Base-by-base conservation (phyloP, 345 rosid genomes). In the Salix arbutifolia region DNA sequence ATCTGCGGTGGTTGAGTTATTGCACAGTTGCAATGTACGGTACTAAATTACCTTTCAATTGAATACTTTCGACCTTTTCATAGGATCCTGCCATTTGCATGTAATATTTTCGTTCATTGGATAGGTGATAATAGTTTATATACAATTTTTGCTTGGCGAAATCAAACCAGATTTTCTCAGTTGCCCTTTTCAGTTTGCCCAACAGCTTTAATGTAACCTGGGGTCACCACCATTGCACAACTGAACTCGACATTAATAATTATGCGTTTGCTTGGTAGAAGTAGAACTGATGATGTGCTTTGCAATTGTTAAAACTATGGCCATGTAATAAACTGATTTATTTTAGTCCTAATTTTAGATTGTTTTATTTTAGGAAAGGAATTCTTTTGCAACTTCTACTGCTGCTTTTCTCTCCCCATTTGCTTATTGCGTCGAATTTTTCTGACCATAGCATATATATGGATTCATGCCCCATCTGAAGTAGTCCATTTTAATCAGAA, bases 1-100 rank as follows among this genome's bases (percentile, higher is more conserved):
- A 40, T 89, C 90, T 23, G 99, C 98, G 30, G 96, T 86, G 30
- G 88, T 93, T 56, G 97, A 93, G 84, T 82, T 95, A 79, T 82
- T 95, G 79, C 93, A 84, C 81, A 90, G 86, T 85, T 78, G 60
- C 38, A 48, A 67, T 28, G 30, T 73, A 53, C 48, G 62, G 5
- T 31, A 70, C 69, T 74, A 37, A 77, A 18, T 52, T 25, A 56
- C 37, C 1, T 31, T 58, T 60, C 62, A 33, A n/a, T 35, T n/a
- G 13, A 67, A 44, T 26, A 46, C 50, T 25, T 16, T 8, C 23
- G 35, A 21, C 65, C 31, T 31, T 68, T 48, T 13, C 21, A 1
- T 17, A 12, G 17, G 58, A 19, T 76, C 53, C 40, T 68, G 42
- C 44, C 28, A 73, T 73, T 73, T 73, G 13, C 58, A 14, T 38